These are phyloP conservation scores for Ophiostoma piceae DNA, from an alignment of 2,329 filamentous ascomycete genomes.

Conservation along the genomic window DNA sequence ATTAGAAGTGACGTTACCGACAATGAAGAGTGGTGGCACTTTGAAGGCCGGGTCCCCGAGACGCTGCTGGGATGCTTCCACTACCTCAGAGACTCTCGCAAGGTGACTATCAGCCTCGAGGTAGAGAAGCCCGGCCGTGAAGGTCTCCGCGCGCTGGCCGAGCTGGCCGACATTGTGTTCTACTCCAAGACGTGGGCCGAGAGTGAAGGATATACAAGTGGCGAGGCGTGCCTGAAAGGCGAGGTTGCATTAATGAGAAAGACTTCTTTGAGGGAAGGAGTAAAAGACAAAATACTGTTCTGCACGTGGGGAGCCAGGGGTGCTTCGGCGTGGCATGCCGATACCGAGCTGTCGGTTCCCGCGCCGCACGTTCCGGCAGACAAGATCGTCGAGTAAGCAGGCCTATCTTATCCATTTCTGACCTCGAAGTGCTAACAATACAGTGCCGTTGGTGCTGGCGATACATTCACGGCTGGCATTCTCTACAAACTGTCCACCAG, in stretches of 20 bases:
- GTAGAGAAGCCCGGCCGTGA: constrained; percentile 62
- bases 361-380: constrained; percentile 39
- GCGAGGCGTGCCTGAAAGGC: constrained; percentile 16
- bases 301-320: constrained; percentile 45
- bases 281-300: constrained; percentile 25
- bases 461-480: constrained; percentile 69
- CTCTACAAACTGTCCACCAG: constrained; percentile 56
- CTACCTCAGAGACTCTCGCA: constrained; percentile 37
- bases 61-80: constrained; percentile 56
- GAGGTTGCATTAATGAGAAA: background rate
- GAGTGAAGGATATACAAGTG: constrained; percentile 33
- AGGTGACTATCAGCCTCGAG: constrained; percentile 56
- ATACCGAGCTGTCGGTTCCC: constrained; percentile 39
- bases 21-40: constrained; percentile 58
- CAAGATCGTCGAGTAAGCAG: constrained; percentile 52
- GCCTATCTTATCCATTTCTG: too few species aligned
- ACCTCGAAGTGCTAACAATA: background rate
- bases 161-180: constrained; percentile 64
- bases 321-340: constrained; percentile 43
- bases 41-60: constrained; percentile 64
- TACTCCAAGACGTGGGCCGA: constrained; percentile 67
- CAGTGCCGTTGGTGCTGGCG: constrained; percentile 67
- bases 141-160: constrained; percentile 55
- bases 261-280: constrained; percentile 24
- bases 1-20: constrained; percentile 33